These are phyloP conservation scores for Rutidosis leptorrhynchoides DNA, from an alignment of 129 eudicot genomes.

Conservation along the genomic window DNA sequence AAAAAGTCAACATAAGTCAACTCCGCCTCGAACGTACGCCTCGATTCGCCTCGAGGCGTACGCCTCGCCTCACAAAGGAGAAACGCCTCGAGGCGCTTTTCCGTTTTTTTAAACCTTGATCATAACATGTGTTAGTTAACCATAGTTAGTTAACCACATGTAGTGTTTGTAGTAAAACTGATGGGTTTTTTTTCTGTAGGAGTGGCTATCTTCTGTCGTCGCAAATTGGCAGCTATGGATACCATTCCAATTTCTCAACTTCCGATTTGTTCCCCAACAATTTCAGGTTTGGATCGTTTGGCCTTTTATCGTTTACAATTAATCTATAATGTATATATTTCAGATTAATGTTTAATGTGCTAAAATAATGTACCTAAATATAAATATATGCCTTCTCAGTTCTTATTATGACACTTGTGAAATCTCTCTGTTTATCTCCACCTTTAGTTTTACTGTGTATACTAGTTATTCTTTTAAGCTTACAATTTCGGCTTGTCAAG, in stretches of 20 bases:
- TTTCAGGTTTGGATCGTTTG: constrained; percentile 64
- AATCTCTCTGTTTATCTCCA: neutral
- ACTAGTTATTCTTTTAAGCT: neutral
- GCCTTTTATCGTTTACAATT: neutral
- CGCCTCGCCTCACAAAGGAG: too few species aligned
- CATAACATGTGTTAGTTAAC: too few species aligned
- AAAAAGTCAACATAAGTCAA: too few species aligned
- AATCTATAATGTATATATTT: neutral
- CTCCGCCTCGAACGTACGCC: too few species aligned
- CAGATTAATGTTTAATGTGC: neutral
- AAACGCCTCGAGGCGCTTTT: too few species aligned
- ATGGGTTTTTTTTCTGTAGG: constrained; percentile 40
- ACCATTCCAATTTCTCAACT: constrained; percentile 87
- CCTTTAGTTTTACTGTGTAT: neutral
- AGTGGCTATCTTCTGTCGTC: constrained; percentile 74
- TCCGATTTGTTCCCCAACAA: constrained; percentile 90
- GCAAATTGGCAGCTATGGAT: constrained; percentile 97
- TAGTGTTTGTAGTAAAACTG: neutral
- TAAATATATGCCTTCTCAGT: too few species aligned
- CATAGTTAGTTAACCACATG: neutral
- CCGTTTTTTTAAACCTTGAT: too few species aligned
- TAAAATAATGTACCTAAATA: neutral
- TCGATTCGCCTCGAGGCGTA: too few species aligned
- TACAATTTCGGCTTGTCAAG: neutral
- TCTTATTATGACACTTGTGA: neutral